Evolutionary conservation across 108 stramenopile genomes (phyloP), one percentile per base, ranked within the genome.

Genomic region (Cylindrotheca fusiformis): DNA sequence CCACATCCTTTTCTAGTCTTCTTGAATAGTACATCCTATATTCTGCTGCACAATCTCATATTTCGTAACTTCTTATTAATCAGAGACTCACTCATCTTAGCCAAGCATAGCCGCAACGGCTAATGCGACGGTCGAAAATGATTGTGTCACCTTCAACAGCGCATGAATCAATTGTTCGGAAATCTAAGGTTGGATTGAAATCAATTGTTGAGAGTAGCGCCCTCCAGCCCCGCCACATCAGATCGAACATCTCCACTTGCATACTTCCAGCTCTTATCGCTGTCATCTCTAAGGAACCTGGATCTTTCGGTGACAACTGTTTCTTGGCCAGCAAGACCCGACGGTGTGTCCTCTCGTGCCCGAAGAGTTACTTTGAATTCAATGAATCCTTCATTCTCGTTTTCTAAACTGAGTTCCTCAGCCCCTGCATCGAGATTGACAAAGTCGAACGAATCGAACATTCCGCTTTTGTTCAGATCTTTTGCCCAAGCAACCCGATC

Each of bases 371-470:
- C 85, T 36, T 69, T 68, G 62, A 88, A 88, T n/a, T 71, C 71
- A 47, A 88, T 58, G 52, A 52, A 88, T 17, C 72, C 80, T 44
- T 79, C 82, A 22, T 79, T 72, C 10, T 76, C 74, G 53, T 79
- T 46, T 14, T 69, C 58, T 44, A 23, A 29, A 17, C 30, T 41
- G 24, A 27, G 27, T 17, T 45, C 60, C 17, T 45, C 59, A 1
- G 22, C 49, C 58, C 73, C 72, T 5, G 20, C 50, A 5, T 77
- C 60, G 56, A 91, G 54, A 23, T 48, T 59, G 0, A 87, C 80
- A 73, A 91, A 91, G 12, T 82, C 76, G 59, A 74, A 86, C n/a
- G 75, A 75, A 64, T 91, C 90, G 62, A 91, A 91, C 90, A 91
- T 91, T 0, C 89, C 89, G 12, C 68, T 58, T 52, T 69, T 74